These are phyloP conservation scores for Plasmodium coatneyi DNA, from an alignment of 169 alveolate genomes.

Conservation along the genomic window DNA sequence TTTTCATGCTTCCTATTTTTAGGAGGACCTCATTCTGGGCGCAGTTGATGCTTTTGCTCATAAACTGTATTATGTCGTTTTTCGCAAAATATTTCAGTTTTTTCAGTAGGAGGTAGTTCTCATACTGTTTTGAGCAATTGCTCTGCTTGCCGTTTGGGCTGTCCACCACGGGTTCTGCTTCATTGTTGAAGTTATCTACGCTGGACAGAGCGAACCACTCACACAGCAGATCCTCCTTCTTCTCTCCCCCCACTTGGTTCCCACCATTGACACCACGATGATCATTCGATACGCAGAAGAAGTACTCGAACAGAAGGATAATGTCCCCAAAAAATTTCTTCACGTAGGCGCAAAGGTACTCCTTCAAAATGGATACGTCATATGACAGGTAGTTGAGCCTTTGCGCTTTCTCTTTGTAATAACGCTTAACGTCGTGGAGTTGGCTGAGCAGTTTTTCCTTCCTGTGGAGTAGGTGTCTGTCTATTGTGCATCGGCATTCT, in stretches of 20 bases:
- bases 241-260: not conserved
- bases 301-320: constrained; percentile 55
- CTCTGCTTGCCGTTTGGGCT: not conserved
- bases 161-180: not conserved
- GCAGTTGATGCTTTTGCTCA: constrained; percentile 21
- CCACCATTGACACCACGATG: not conserved
- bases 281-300: constrained; percentile 1
- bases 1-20: constrained; percentile 29
- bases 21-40: not conserved
- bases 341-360: constrained; percentile 40
- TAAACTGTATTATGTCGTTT: constrained; percentile 64
- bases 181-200: constrained; percentile 27
- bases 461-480: not conserved
- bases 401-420: constrained; percentile 37
- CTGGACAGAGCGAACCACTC: constrained; percentile 17
- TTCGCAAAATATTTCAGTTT: constrained; percentile 22
- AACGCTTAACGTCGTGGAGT: not conserved
- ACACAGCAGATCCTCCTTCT: constrained; percentile 17
- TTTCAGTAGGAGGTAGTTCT: constrained; percentile 1
- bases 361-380: constrained; percentile 61
- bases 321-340: constrained; percentile 60
- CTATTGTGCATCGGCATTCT: not conserved
- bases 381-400: constrained; percentile 32
- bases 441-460: constrained; percentile 4
- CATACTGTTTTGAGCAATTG: not conserved